These are phyloP conservation scores for Phytopythium kandeliae DNA, from an alignment of 352 stramenopile genomes.

Conservation along the genomic window DNA sequence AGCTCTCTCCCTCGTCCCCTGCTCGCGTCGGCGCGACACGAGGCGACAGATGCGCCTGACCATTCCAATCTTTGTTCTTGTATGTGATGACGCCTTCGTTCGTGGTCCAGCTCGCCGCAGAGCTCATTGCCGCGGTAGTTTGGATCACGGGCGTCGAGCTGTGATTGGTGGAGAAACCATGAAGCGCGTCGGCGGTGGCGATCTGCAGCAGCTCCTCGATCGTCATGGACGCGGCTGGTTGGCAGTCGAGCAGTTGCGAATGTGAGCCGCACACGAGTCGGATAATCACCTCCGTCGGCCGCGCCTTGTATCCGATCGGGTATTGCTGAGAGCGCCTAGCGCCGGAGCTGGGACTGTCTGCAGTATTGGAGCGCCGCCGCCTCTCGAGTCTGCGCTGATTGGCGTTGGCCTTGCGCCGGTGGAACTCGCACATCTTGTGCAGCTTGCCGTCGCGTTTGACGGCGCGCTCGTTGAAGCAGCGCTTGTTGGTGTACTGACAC, in stretches of 20 bases:
- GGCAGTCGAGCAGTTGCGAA: not conserved
- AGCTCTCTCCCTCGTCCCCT: too few species aligned
- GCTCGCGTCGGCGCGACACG: too few species aligned
- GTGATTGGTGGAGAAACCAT: not conserved
- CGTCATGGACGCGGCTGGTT: not conserved
- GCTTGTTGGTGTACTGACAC: constrained; percentile 47
- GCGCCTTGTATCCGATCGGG: too few species aligned
- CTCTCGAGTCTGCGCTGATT: constrained; percentile 23
- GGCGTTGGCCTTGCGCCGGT: constrained; percentile 41
- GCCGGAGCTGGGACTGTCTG: not conserved
- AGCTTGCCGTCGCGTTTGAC: constrained; percentile 38
- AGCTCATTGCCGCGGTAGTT: too few species aligned
- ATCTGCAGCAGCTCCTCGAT: not conserved
- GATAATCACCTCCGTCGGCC: too few species aligned
- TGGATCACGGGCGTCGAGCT: too few species aligned
- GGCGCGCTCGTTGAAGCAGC: constrained; percentile 34
- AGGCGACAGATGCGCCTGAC: too few species aligned
- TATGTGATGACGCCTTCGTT: too few species aligned
- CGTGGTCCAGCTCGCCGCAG: too few species aligned
- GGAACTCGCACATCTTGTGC: constrained; percentile 49
- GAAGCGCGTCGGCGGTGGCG: not conserved
- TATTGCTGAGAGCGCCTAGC: too few species aligned
- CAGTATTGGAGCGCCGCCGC: not conserved
- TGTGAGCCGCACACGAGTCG: too few species aligned
- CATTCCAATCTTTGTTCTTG: too few species aligned